Evolutionary conservation across 495 filamentous ascomycete genomes (phyloP).

Genomic region (Parathielavia hyrcaniae): DNA sequence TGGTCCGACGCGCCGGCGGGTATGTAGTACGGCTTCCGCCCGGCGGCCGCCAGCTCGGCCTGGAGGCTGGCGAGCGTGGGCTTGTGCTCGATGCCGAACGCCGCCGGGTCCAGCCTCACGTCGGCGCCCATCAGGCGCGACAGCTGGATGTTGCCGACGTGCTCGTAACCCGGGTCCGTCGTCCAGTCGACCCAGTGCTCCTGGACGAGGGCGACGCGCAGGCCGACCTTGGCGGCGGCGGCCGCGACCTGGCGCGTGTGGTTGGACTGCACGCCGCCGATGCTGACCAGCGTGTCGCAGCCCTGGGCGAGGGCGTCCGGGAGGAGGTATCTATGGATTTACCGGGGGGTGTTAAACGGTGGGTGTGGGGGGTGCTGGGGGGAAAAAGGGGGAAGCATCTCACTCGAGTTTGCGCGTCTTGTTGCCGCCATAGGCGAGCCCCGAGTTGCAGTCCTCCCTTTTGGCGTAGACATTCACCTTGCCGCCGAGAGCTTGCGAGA

Average conservation of each 20-base stretch:
- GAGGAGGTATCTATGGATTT: conserved; percentile 46
- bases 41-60: conserved; percentile 40
- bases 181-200: conserved; percentile 57
- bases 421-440: conserved; percentile 59
- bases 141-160: conserved; percentile 58
- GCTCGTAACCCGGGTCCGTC: conserved; percentile 43
- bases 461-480: conserved; percentile 55
- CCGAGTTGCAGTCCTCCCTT: conserved; percentile 57
- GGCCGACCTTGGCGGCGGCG: conserved; percentile 46
- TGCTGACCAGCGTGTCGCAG: conserved; percentile 52
- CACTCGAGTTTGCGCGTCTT: conserved; percentile 63
- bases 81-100: conserved; percentile 58
- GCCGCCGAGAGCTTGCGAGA: conserved; percentile 49
- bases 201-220: conserved; percentile 52
- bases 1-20: conserved; percentile 61
- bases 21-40: conserved; percentile 57
- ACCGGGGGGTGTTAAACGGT: background rate
- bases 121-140: conserved; percentile 57
- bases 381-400: conserved; percentile 2
- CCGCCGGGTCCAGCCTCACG: conserved; percentile 44
- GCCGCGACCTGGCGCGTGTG: conserved; percentile 60
- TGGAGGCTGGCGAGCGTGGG: conserved; percentile 42
- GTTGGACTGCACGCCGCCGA: conserved; percentile 62
- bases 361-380: background rate
- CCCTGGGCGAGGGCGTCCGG: conserved; percentile 51